Conservation (phyloP, 805 yeast species). For the Candida succiphila region DNA sequence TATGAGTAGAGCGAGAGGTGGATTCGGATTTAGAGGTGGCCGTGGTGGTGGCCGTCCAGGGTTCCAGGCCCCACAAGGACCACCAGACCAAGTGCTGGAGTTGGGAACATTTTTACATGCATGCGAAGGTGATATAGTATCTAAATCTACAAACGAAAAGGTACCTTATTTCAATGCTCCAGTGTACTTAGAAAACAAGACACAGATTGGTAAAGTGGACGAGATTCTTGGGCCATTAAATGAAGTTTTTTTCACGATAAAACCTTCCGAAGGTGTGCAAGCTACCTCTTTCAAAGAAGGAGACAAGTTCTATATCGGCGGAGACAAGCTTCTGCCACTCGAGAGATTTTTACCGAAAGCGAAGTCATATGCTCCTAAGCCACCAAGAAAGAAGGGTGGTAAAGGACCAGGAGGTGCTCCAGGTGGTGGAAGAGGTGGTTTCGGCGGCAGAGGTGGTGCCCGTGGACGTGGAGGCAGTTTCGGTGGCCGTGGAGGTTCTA, state of each 20-base stretch:
- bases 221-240: slow-evolving; percentile 96
- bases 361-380: slow-evolving; percentile 74
- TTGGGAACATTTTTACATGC: slow-evolving; percentile 90
- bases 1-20: slow-evolving; percentile 67
- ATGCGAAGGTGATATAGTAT: slow-evolving; percentile 95
- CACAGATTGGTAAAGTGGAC: slow-evolving; percentile 94
- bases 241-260: slow-evolving; percentile 95
- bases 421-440: slow-evolving; percentile 35
- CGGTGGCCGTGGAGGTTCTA: slow-evolving; percentile 30
- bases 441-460: slow-evolving; percentile 38
- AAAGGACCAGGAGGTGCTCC: slow-evolving; percentile 42
- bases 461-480: slow-evolving; percentile 35
- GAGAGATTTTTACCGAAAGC: slow-evolving; percentile 98
- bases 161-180: slow-evolving; percentile 99
- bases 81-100: slow-evolving; percentile 90
- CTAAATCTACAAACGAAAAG: slow-evolving; percentile 89
- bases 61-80: slow-evolving; percentile 75
- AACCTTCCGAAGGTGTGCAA: slow-evolving; percentile 93
- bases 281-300: slow-evolving; percentile 91
- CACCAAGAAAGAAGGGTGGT: slow-evolving; percentile 58
- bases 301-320: slow-evolving; percentile 91
- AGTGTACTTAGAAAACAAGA: slow-evolving; percentile 90
- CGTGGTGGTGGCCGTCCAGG: slow-evolving; percentile 73
- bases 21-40: slow-evolving; percentile 47
- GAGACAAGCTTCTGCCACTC: slow-evolving; percentile 89